These are phyloP conservation scores for Ramichloridium luteum DNA, from an alignment of 2,329 filamentous ascomycete genomes.

Conservation along the genomic window DNA sequence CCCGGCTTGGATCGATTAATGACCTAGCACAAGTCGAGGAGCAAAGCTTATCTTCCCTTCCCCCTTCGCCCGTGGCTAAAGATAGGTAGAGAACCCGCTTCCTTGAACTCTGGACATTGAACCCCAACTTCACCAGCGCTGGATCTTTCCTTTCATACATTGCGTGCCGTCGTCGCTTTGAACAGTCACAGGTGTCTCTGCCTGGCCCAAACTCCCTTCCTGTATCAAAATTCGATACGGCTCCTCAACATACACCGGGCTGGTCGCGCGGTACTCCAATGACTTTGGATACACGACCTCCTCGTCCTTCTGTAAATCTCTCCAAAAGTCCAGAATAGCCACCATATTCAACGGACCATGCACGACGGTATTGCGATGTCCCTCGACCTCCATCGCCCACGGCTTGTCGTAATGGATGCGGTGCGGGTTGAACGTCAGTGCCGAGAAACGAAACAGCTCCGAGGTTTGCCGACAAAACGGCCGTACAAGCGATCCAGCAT, in stretches of 20 bases:
- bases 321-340: conserved; percentile 9
- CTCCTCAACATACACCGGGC: conserved; percentile 10
- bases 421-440: conserved; percentile 11
- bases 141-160: conserved; percentile 7
- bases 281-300: conserved; percentile 7
- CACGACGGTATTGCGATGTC: conserved; percentile 8
- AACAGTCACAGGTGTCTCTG: conserved; percentile 5
- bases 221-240: conserved; percentile 9
- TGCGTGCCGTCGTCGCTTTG: conserved; percentile 6
- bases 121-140: conserved; percentile 3
- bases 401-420: conserved; percentile 9
- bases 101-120: too few relatives aligned
- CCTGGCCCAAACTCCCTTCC: conserved; percentile 1
- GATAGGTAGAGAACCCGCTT: too few relatives aligned
- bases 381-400: conserved; percentile 9
- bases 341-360: conserved; percentile 11
- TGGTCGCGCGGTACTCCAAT: conserved; percentile 9
- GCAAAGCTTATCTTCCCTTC: too few relatives aligned
- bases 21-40: too few relatives aligned
- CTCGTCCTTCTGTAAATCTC: conserved; percentile 4
- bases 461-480: conserved; percentile 3
- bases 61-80: too few relatives aligned
- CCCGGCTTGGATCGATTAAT: too few relatives aligned
- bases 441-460: conserved; percentile 7
- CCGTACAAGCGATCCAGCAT: conserved; percentile 4